phyloP scores from a whole-genome alignment of 2,329 filamentous ascomycete genomes.

The Neurospora crassa region DNA sequence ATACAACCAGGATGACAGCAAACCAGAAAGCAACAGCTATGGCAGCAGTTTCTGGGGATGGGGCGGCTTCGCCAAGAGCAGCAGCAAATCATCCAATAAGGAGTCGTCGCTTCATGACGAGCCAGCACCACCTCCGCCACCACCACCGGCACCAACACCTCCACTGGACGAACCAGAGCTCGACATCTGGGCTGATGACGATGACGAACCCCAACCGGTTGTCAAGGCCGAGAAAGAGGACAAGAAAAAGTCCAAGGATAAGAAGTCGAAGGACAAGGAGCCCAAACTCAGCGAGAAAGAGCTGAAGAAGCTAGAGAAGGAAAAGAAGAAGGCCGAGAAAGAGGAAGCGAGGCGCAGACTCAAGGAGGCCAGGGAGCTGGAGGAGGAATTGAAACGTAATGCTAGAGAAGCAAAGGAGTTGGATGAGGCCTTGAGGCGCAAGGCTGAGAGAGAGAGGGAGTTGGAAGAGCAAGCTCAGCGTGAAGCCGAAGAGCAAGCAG shows the following conservation, averaged over 20 bases:
- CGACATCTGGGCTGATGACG: slow-evolving; percentile 29
- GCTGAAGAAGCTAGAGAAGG: slow-evolving; percentile 39
- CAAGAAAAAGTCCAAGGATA: slow-evolving; percentile 25
- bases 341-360: slow-evolving; percentile 34
- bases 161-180: slow-evolving; percentile 32
- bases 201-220: slow-evolving; percentile 28
- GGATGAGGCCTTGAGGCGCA: slow-evolving; percentile 34
- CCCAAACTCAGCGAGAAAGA: slow-evolving; percentile 40
- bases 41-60: slow-evolving; percentile 27
- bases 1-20: slow-evolving; percentile 19
- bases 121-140: slow-evolving; percentile 37
- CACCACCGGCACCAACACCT: slow-evolving; percentile 30
- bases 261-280: slow-evolving; percentile 31
- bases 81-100: slow-evolving; percentile 27
- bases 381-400: slow-evolving; percentile 29
- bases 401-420: slow-evolving; percentile 23
- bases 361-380: slow-evolving; percentile 23
- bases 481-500: slow-evolving; percentile 24
- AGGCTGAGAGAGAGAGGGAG: slow-evolving; percentile 25
- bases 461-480: slow-evolving; percentile 29
- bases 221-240: slow-evolving; percentile 21
- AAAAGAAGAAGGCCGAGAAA: slow-evolving; percentile 28
- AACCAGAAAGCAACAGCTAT: slow-evolving; percentile 11
- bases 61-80: slow-evolving; percentile 33
- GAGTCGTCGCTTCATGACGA: slow-evolving; percentile 29